Evolutionary conservation across 1,284 basidiomycete genomes (phyloP).

Genomic region (Grifola frondosa): DNA sequence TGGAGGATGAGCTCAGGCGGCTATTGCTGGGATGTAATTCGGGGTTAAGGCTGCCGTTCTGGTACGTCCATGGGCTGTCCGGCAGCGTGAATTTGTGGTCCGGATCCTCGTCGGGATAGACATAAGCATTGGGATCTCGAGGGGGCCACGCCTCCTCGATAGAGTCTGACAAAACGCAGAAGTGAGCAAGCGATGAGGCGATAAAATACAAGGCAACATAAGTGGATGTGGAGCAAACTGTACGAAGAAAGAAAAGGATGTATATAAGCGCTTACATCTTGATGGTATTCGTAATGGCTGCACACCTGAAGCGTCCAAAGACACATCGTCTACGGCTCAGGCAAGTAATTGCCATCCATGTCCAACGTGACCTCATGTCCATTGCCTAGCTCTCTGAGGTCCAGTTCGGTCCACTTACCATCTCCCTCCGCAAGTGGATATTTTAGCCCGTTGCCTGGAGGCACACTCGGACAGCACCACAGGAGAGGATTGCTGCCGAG

Average conservation of each 20-base stretch:
- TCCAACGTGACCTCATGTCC: conserved; percentile 12
- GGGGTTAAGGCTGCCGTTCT: conserved; percentile 74
- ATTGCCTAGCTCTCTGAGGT: conserved; percentile 1
- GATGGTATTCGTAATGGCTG: conserved; percentile 6
- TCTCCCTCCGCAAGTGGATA: conserved; percentile 71
- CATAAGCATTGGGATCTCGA: conserved; percentile 45
- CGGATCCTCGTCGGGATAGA: conserved; percentile 30
- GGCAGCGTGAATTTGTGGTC: conserved; percentile 48
- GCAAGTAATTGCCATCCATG: conserved; percentile 12
- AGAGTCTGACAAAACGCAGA: conserved; percentile 15
- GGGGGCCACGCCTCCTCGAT: conserved; percentile 53
- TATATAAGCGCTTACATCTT: conserved; percentile 29
- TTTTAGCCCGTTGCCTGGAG: conserved; percentile 73
- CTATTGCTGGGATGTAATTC: conserved; percentile 63
- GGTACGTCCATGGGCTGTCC: conserved; percentile 81
- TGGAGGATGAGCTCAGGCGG: conserved; percentile 19
- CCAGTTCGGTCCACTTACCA: conserved; percentile 74
- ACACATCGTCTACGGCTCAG: conserved; percentile 13
- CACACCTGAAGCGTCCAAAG: conserved; percentile 21
- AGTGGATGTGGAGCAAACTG: background rate
- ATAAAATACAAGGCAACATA: background rate
- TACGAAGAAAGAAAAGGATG: background rate
- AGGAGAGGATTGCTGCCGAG: conserved; percentile 72
- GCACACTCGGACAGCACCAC: conserved; percentile 81
- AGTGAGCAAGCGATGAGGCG: background rate